Conservation (phyloP, 208 protist genomes). For the Crithidia expoeki region DNA sequence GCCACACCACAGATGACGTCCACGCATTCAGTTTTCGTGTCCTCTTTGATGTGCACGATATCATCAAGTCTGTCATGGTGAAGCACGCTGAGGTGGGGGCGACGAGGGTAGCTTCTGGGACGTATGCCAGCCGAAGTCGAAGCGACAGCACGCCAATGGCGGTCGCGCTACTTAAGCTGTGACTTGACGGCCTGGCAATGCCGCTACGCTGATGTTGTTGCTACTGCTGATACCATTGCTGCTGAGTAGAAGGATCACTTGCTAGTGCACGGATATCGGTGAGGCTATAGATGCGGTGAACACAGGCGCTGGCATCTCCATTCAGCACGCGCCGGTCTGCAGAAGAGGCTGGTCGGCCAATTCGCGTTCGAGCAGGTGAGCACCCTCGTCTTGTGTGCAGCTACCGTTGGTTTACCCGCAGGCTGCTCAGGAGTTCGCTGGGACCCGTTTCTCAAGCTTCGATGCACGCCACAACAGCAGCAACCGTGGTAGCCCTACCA, state of each 20-base stretch:
- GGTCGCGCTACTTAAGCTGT: background rate
- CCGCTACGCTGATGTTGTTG: background rate
- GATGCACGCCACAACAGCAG: conserved; percentile 16
- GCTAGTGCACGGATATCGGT: background rate
- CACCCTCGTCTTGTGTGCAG: conserved; percentile 69
- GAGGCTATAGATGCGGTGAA: no score
- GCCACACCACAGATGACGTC: background rate
- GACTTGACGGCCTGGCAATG: conserved; percentile 6
- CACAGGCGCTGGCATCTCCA: conserved; percentile 1
- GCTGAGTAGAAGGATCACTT: background rate
- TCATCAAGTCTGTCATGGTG: conserved; percentile 3
- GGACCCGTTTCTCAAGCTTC: conserved; percentile 55
- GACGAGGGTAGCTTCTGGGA: conserved; percentile 6
- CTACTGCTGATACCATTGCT: background rate
- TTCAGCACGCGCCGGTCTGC: conserved; percentile 18
- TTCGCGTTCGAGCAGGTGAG: conserved; percentile 80
- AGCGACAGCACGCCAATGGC: background rate
- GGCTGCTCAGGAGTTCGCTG: conserved; percentile 33
- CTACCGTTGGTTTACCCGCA: conserved; percentile 51
- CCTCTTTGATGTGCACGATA: background rate
- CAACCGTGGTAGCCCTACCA: background rate
- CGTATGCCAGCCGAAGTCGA: conserved; percentile 15
- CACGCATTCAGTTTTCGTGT: background rate
- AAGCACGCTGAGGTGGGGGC: conserved; percentile 7
- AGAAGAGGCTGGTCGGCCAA: conserved; percentile 71